Evolutionary conservation across 345 rosid species (phyloP).

Genomic region (Brassica incana): DNA sequence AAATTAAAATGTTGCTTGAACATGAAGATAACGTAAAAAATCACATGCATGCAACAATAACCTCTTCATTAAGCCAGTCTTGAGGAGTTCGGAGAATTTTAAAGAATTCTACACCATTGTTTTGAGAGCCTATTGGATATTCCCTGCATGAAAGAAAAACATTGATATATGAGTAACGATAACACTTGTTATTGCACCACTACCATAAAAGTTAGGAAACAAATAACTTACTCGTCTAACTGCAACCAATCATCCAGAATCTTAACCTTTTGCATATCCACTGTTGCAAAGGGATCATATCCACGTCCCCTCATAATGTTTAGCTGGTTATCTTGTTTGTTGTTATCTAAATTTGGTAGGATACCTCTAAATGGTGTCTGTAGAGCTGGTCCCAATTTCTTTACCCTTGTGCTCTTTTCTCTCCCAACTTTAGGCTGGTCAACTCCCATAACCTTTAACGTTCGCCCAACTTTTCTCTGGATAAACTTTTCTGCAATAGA

Average conservation of each 20-base stretch:
- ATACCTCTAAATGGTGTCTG: not conserved
- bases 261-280: not conserved
- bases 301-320: not conserved
- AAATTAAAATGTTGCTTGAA: not conserved
- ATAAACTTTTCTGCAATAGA: not conserved
- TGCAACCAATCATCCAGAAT: no score
- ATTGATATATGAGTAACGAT: no score
- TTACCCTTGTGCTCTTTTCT: not conserved
- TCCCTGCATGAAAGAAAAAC: no score
- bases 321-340: not conserved
- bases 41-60: not conserved
- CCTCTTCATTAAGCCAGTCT: constrained; percentile 5
- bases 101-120: not conserved
- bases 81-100: not conserved
- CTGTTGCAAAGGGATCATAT: not conserved
- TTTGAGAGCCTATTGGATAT: no score
- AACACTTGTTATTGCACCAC: no score
- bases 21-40: not conserved
- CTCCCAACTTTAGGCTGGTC: not conserved
- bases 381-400: not conserved
- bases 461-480: not conserved
- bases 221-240: no score
- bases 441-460: not conserved
- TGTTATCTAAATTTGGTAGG: not conserved
- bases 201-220: no score